Base-by-base conservation (phyloP, 2,329 filamentous ascomycete species). In the Apiospora pterosperma region DNA sequence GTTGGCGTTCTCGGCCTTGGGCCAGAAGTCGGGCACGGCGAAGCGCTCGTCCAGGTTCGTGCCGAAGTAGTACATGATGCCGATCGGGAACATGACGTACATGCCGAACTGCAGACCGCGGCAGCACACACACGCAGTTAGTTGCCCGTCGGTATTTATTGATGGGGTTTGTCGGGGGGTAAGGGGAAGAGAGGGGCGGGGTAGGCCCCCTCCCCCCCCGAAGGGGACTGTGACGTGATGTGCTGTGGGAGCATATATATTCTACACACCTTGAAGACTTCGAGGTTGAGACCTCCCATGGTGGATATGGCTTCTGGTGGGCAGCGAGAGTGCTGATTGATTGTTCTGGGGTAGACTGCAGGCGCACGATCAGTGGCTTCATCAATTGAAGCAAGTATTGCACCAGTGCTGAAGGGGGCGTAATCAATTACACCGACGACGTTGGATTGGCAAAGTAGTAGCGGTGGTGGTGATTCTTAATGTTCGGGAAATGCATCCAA, bases 31-130 rank as follows among this genome's bases (percentile, higher is more conserved):
- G 25, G 91, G 89, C 1, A 98, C 92, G 59, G 86, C 82, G 83
- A 99, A 99, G 69, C 93, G 90, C 70, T 90, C 86, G 80, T 99
- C 96, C 76, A 99, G 92, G 79, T 99, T 99, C 64, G 94, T 97
- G 76, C 96, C 96, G 79, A 98, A 99, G 84, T 99, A 99, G 85
- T 96, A 98, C 96, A 99, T 99, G 84, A 96, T 94, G 72, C 92
- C 93, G 74, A 99, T 98, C 21, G 96, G 96, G 81, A 99, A 99
- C 86, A 97, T 90, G 82, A 99, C 90, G 83, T 99, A 99, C 86
- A 96, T 92, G 82, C 95, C 94, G 79, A 99, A 99, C 95, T 97
- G 68, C 64, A 52, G 19, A 36, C 95, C 97, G 68, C 64, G 48
- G 19, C 36, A 62, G 16, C 55, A 10, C 16, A 16, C 2, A 23